Percentiles rank a stretch among this genome's conserved stretches.
phyloP scores from a whole-genome alignment of 2,329 filamentous ascomycete species.

The Xylariaceae sp. region DNA sequence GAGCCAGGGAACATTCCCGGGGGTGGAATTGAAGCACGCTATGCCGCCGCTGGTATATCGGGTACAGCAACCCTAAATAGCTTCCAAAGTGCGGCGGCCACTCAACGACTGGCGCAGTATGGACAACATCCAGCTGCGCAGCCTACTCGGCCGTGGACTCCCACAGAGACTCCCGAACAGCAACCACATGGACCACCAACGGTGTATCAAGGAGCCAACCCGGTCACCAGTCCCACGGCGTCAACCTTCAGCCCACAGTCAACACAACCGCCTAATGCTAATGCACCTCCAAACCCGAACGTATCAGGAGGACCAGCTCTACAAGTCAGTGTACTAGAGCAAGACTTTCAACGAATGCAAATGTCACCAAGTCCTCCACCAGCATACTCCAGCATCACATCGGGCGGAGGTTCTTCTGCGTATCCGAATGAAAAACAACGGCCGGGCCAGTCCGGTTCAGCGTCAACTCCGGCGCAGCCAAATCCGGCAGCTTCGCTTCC shows the following conservation, averaged over 20 bases:
- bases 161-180: conserved; percentile 83
- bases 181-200: conserved; percentile 87
- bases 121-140: conserved; percentile 48
- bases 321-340: conserved; percentile 72
- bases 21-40: conserved; percentile 85
- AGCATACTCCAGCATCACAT: conserved; percentile 82
- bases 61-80: conserved; percentile 79
- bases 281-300: conserved; percentile 25
- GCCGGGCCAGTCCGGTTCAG: conserved; percentile 34
- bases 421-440: conserved; percentile 80
- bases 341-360: conserved; percentile 81
- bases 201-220: conserved; percentile 82
- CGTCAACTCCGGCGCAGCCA: conserved; percentile 28
- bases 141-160: conserved; percentile 79
- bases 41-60: conserved; percentile 86
- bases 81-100: conserved; percentile 76
- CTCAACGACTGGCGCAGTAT: conserved; percentile 80
- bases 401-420: conserved; percentile 46
- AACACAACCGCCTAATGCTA: conserved; percentile 32
- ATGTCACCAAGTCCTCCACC: conserved; percentile 81
- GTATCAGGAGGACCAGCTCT: conserved; percentile 34
- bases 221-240: conserved; percentile 57
- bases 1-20: conserved; percentile 68
- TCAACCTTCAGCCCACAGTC: conserved; percentile 43
- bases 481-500: conserved; percentile 32